Percentiles rank a stretch among this genome's conserved stretches.
Evolutionary conservation across 768 basidiomycete species (phyloP).

Genomic region (Crucibulum laeve): DNA sequence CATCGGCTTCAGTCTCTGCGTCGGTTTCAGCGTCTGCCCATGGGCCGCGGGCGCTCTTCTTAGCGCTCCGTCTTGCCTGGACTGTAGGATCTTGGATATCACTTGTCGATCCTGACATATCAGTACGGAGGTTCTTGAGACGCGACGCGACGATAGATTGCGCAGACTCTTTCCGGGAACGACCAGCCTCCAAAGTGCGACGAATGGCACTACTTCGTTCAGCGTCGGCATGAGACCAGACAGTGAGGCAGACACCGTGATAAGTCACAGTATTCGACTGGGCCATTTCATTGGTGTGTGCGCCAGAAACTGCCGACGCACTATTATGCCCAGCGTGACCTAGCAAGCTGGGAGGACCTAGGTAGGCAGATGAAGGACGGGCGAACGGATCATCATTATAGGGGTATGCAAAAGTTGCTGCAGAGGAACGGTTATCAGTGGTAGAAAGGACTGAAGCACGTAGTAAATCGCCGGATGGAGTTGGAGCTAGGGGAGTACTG

Average conservation of each 20-base stretch:
- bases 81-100: conserved; percentile 49
- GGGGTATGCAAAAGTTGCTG: conserved; percentile 68
- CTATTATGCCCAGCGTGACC: conserved; percentile 36
- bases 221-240: conserved; percentile 94
- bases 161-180: conserved; percentile 74
- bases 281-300: conserved; percentile 25
- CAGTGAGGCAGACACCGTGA: conserved; percentile 89
- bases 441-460: conserved; percentile 71
- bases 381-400: conserved; percentile 77
- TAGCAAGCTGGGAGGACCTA: conserved; percentile 71
- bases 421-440: conserved; percentile 60
- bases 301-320: conserved; percentile 23
- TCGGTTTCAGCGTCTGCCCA: conserved; percentile 77
- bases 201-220: conserved; percentile 83
- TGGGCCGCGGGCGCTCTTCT: conserved; percentile 59
- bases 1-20: conserved; percentile 69
- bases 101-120: conserved; percentile 37
- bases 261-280: conserved; percentile 58
- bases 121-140: conserved; percentile 59
- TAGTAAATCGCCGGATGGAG: conserved; percentile 65
- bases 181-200: conserved; percentile 73
- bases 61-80: conserved; percentile 55
- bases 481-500: conserved; percentile 71
- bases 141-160: conserved; percentile 69
- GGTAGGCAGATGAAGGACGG: conserved; percentile 74